These are phyloP conservation scores for Corymbia maculata DNA, from an alignment of 345 rosid genomes.

Conservation along the genomic window DNA sequence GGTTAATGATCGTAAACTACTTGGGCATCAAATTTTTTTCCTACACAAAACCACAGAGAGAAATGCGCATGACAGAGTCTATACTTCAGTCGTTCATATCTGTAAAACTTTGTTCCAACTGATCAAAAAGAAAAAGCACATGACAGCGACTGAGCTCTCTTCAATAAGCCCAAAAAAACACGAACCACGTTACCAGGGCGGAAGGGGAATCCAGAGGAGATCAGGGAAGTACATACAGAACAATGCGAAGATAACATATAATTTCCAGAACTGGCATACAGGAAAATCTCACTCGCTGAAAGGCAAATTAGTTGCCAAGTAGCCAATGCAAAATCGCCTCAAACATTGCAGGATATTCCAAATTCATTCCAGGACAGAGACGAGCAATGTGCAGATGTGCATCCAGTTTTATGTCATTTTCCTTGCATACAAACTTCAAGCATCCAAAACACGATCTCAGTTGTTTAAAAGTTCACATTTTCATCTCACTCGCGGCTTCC, in stretches of 20 bases:
- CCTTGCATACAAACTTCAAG: background rate
- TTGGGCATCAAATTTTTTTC: background rate
- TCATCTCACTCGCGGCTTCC: background rate
- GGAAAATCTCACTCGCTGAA: background rate
- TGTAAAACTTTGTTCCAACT: fast-evolving
- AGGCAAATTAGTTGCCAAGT: background rate
- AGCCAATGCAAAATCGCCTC: background rate
- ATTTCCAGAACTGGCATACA: background rate
- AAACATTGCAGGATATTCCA: background rate
- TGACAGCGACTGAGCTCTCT: background rate
- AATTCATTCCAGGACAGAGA: background rate
- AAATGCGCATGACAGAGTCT: background rate
- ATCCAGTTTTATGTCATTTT: background rate
- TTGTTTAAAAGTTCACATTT: background rate
- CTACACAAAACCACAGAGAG: background rate
- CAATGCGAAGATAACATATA: background rate
- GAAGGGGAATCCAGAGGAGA: background rate
- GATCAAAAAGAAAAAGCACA: background rate
- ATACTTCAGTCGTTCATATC: background rate
- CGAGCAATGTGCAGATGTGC: background rate
- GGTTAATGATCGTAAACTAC: background rate
- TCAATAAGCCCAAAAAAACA: background rate
- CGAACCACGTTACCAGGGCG: fast-evolving
- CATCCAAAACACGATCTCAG: background rate
- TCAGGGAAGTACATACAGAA: background rate